phyloP scores from a whole-genome alignment of 768 basidiomycete species.

The Termitomyces sp. region DNA sequence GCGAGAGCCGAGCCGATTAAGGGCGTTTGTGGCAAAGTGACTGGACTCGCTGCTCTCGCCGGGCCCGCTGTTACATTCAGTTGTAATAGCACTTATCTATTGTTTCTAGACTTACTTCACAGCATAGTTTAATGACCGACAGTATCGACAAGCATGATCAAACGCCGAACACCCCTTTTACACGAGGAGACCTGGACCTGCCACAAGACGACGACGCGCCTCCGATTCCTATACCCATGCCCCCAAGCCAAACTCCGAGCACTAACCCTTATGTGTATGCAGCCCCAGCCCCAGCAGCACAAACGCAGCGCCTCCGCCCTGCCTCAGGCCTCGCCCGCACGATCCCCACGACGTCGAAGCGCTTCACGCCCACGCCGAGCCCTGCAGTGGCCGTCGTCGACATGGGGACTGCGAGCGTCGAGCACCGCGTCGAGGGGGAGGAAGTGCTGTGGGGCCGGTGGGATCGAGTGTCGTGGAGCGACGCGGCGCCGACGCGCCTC shows the following conservation, averaged over 20 bases:
- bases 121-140: slow-evolving; percentile 2
- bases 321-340: slow-evolving; percentile 1
- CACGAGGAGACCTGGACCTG: not conserved
- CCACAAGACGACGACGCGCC: not conserved
- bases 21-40: not conserved
- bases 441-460: not conserved
- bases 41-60: not conserved
- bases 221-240: slow-evolving; percentile 9
- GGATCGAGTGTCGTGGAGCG: not conserved
- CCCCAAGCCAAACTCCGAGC: not conserved
- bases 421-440: not conserved
- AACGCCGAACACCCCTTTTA: not conserved
- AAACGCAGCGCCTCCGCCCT: too few relatives aligned
- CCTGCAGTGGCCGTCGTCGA: slow-evolving; percentile 9
- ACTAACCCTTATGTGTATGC: not conserved
- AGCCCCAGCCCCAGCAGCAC: not conserved
- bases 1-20: not conserved
- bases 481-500: not conserved
- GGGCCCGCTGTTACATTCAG: not conserved
- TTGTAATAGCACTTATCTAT: slow-evolving; percentile 1
- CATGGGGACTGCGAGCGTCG: slow-evolving; percentile 1
- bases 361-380: slow-evolving; percentile 5
- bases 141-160: slow-evolving; percentile 2
- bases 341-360: not conserved
- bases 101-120: not conserved